Percentiles rank a stretch among this genome's conserved stretches.
Evolutionary conservation across 768 basidiomycete genomes (phyloP).

Genomic region (Atractiella rhizophila): DNA sequence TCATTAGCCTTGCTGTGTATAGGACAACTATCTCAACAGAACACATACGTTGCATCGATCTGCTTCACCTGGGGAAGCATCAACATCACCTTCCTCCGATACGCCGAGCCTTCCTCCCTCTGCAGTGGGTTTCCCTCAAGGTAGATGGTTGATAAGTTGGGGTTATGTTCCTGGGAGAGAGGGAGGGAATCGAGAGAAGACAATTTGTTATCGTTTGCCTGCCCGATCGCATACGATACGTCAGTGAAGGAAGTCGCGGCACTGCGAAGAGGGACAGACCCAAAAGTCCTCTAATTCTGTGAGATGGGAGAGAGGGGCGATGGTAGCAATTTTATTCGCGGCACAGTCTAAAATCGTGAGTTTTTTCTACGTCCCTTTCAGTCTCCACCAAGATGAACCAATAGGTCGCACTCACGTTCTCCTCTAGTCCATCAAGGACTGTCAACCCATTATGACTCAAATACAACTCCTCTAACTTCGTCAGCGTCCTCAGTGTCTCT

Average conservation of each 20-base stretch:
- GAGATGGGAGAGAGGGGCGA: slow-evolving; percentile 65
- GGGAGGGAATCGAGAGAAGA: slow-evolving; percentile 42
- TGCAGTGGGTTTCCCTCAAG: slow-evolving; percentile 90
- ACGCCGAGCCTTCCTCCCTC: slow-evolving; percentile 42
- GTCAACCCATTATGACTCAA: slow-evolving; percentile 79
- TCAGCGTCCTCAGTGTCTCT: slow-evolving; percentile 51
- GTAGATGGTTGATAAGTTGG: slow-evolving; percentile 60
- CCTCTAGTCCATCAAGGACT: slow-evolving; percentile 55
- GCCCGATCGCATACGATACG: slow-evolving; percentile 1
- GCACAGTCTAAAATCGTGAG: slow-evolving; percentile 69
- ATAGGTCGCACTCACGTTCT: slow-evolving; percentile 34
- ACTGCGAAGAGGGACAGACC: slow-evolving; percentile 29
- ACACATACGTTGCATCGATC: slow-evolving; percentile 77
- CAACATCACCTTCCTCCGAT: slow-evolving; percentile 69
- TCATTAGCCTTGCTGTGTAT: too few relatives aligned
- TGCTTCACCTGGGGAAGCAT: slow-evolving; percentile 70
- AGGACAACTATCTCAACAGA: background rate
- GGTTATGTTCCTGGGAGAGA: slow-evolving; percentile 34
- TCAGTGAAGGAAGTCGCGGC: background rate
- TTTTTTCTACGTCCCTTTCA: slow-evolving; percentile 25
- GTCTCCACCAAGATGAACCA: background rate
- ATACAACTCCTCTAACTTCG: slow-evolving; percentile 63
- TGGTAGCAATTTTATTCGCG: slow-evolving; percentile 48
- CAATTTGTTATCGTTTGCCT: slow-evolving; percentile 78
- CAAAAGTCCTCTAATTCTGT: slow-evolving; percentile 67